Conservation (phyloP, 2,329 filamentous ascomycete species). For the Cadophora sp. region DNA sequence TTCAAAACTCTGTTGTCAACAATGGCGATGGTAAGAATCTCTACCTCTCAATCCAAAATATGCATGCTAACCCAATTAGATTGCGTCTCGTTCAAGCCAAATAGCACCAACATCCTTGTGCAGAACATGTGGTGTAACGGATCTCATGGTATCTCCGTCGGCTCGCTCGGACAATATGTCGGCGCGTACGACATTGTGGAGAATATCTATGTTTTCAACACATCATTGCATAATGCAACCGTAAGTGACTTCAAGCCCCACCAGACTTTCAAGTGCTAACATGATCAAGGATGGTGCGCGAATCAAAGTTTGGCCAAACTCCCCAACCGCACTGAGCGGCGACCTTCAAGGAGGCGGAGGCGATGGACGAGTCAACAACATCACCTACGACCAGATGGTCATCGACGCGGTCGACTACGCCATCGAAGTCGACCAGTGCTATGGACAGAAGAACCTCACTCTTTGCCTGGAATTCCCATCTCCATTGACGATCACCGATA, state of each 20-base stretch:
- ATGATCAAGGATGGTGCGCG: conserved; percentile 66
- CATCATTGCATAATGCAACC: conserved; percentile 61
- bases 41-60: neutral
- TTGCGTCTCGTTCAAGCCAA: conserved; percentile 78
- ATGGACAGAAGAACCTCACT: conserved; percentile 66
- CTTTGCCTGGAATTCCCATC: conserved; percentile 66
- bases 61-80: conserved; percentile 49
- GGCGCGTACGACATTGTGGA: conserved; percentile 69
- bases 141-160: conserved; percentile 76
- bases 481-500: conserved; percentile 60
- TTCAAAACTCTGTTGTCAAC: conserved; percentile 69
- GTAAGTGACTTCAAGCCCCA: conserved; percentile 42
- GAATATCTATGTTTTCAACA: conserved; percentile 70
- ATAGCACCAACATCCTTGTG: conserved; percentile 71
- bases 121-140: conserved; percentile 73
- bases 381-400: conserved; percentile 69
- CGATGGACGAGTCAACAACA: conserved; percentile 65
- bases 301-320: conserved; percentile 74
- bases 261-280: conserved; percentile 43
- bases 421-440: conserved; percentile 70
- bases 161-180: conserved; percentile 71
- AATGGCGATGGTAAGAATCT: conserved; percentile 61
- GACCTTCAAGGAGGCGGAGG: conserved; percentile 72
- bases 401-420: conserved; percentile 69
- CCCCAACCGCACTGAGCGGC: conserved; percentile 58